phyloP scores from a whole-genome alignment of 2,329 filamentous ascomycete species.

The Lasiodiplodia sp. region DNA sequence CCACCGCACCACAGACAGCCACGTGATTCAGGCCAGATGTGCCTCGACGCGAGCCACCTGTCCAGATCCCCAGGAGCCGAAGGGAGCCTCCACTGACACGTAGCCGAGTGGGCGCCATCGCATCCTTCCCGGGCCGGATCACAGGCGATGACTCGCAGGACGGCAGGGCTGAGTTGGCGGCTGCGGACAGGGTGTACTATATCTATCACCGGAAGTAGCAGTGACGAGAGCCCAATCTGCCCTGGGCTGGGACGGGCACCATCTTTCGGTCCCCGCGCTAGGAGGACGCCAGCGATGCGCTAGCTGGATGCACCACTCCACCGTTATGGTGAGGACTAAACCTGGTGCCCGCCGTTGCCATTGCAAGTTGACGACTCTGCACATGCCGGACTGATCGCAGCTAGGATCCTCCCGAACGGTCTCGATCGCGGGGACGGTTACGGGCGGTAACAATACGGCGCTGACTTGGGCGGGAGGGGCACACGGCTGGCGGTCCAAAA shows the following conservation, averaged over 20 bases:
- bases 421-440: neutral
- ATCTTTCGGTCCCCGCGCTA: neutral
- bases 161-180: neutral
- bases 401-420: neutral
- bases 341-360: neutral
- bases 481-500: neutral
- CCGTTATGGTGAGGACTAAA: neutral
- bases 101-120: neutral
- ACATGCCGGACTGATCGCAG: neutral
- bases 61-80: neutral
- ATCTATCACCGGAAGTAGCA: neutral
- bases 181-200: neutral
- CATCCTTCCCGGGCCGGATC: neutral
- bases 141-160: neutral
- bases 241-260: neutral
- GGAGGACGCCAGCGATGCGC: neutral
- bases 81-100: neutral
- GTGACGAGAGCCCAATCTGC: neutral
- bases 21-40: neutral
- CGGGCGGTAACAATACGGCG: slow-evolving; percentile 1
- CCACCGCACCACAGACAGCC: neutral
- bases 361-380: neutral
- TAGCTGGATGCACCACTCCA: neutral
- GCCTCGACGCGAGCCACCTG: neutral
- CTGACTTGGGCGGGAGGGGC: neutral